Base-by-base conservation (phyloP, 2,329 filamentous ascomycete species). In the Colletotrichum lupini region DNA sequence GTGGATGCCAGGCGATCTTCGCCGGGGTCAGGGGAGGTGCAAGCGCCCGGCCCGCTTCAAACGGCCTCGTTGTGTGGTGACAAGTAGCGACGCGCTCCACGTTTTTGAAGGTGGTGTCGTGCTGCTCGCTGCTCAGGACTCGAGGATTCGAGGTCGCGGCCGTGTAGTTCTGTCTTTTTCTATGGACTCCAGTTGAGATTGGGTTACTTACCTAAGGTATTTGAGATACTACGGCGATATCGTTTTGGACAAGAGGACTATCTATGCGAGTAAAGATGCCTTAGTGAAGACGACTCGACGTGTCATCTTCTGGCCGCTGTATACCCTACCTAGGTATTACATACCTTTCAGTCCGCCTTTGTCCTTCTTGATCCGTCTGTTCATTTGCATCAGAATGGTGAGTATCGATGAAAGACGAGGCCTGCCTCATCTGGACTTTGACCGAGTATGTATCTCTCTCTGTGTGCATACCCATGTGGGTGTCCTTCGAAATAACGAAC, bases 21-120 rank as follows among this genome's bases (percentile, higher is more conserved):
- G 62, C 67, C 58, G 35, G 58, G 67, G 61, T 64, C 30, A 57
- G 37, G 56, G 22, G 19, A 73, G 69, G 74, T 74, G 73, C 70
- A 75, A 75, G 73, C 73, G 73, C 73, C 66, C 57, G 66, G 73
- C 60, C 73, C 61, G 73, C 61, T 60, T 64, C 55, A 26, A 67
- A 67, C 5, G 53, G 53, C 63, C 53, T 67, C 35, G 22, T 19
- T 66, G 35, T 56, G 24, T 30, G 53, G 63, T 37, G 49, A 56
- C 32, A 42, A 22, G 49, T 65, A 59, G 53, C 26, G 63, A 59
- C 35, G 35, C 52, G 22, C 14, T 65, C 42, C 30, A 56, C 19
- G 35, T 65, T 52, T 42, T 42, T 19, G 42, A n/a, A 16, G 42
- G 8, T 49, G 42, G 19, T 49, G 7, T 49, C 7, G 42, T 32